Percentiles rank a stretch among this genome's conserved stretches.
Evolutionary conservation across 2,329 filamentous ascomycete genomes (phyloP).

Genomic region (Podosphaera fusca): DNA sequence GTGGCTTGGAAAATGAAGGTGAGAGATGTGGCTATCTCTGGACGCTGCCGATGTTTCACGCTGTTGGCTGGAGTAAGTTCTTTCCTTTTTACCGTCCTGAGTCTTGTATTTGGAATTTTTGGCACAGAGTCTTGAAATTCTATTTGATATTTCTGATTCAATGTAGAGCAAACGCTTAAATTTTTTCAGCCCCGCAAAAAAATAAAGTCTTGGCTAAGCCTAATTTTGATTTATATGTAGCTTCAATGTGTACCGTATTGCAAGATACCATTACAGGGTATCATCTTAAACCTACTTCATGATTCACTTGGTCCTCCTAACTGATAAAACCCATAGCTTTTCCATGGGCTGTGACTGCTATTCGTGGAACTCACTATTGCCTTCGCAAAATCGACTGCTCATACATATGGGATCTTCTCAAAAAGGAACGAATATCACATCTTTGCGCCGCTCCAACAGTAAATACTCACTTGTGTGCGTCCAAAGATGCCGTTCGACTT

Average conservation of each 20-base stretch:
- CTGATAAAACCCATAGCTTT: conserved; percentile 35
- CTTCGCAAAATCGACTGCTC: conserved; percentile 88
- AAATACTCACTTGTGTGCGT: conserved; percentile 73
- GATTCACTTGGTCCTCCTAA: not conserved
- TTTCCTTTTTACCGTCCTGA: not conserved
- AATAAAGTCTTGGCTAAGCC: no score
- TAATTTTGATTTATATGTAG: no score
- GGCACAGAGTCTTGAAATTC: no score
- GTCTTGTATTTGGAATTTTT: no score
- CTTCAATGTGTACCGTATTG: no score
- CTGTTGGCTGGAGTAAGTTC: conserved; percentile 24
- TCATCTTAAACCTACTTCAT: no score
- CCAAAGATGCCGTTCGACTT: conserved; percentile 49
- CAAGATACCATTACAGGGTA: no score
- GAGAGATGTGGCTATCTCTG: conserved; percentile 61
- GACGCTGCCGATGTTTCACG: conserved; percentile 74
- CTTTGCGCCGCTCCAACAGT: conserved; percentile 94
- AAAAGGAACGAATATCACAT: conserved; percentile 71
- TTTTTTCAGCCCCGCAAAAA: no score
- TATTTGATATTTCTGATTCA: no score
- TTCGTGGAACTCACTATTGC: conserved; percentile 85
- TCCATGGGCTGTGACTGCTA: conserved; percentile 80
- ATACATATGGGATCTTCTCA: conserved; percentile 73
- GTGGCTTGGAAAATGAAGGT: conserved; percentile 46
- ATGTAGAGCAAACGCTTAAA: no score